phyloP scores from a whole-genome alignment of 2,329 filamentous ascomycete species.

The Ilyonectria mors-panacis region DNA sequence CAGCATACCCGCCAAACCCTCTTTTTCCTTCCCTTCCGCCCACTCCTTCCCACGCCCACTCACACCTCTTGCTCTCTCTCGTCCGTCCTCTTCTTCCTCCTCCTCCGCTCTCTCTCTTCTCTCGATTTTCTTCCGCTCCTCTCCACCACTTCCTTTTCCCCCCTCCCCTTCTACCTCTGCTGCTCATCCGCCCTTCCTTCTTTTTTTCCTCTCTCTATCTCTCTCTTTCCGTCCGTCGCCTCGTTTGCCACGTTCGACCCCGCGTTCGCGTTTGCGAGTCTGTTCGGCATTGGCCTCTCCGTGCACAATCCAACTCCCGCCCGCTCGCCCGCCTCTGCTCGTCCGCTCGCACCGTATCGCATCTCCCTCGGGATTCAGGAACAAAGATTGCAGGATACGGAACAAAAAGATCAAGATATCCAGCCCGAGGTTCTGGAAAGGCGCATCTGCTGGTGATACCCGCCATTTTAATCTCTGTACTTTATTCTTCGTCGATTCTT shows the following conservation, averaged over 20 bases:
- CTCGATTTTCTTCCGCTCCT: slow-evolving; percentile 49
- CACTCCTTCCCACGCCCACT: slow-evolving; percentile 40
- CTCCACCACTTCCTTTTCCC: slow-evolving; percentile 52
- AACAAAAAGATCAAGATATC: slow-evolving; percentile 42
- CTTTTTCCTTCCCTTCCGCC: slow-evolving; percentile 9
- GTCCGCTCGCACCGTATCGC: slow-evolving; percentile 34
- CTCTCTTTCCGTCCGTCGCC: slow-evolving; percentile 47
- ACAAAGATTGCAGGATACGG: slow-evolving; percentile 38
- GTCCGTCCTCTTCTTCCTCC: slow-evolving; percentile 48
- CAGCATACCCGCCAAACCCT: slow-evolving; percentile 44
- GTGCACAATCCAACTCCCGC: slow-evolving; percentile 9
- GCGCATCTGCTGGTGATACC: slow-evolving; percentile 49
- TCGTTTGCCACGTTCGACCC: slow-evolving; percentile 44
- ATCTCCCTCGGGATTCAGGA: slow-evolving; percentile 18
- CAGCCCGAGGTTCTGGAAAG: slow-evolving; percentile 45
- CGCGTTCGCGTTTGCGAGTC: slow-evolving; percentile 44
- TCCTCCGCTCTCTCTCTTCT: slow-evolving; percentile 50
- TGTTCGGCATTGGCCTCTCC: slow-evolving; percentile 37
- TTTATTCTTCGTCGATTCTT: slow-evolving; percentile 49
- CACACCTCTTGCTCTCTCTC: slow-evolving; percentile 22
- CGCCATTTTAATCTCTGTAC: slow-evolving; percentile 48
- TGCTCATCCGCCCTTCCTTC: slow-evolving; percentile 49
- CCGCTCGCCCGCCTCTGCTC: slow-evolving; percentile 30
- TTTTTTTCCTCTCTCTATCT: slow-evolving; percentile 50
- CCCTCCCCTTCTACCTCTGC: slow-evolving; percentile 45